phyloP scores from a whole-genome alignment of 2,329 filamentous ascomycete genomes.

The Pseudocercospora fuligena region DNA sequence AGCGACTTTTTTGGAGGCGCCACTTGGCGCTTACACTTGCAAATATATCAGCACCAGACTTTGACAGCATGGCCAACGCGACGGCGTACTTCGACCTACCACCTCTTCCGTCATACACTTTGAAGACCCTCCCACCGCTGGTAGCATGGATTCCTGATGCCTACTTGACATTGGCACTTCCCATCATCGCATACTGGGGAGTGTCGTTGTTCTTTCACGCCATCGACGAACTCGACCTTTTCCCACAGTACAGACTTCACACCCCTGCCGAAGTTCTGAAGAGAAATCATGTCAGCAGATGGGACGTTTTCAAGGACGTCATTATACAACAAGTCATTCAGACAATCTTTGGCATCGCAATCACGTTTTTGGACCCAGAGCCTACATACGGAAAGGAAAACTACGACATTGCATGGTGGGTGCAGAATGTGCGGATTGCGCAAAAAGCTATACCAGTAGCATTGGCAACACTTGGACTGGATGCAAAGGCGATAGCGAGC shows the following conservation, averaged over 20 bases:
- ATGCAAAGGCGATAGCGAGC: slow-evolving; percentile 75
- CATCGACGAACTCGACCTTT: slow-evolving; percentile 83
- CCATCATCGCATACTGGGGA: slow-evolving; percentile 85
- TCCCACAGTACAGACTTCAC: slow-evolving; percentile 89
- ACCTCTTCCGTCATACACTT: slow-evolving; percentile 80
- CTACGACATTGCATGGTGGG: slow-evolving; percentile 90
- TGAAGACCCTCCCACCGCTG: slow-evolving; percentile 71
- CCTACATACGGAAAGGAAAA: slow-evolving; percentile 78
- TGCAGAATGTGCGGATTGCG: slow-evolving; percentile 75
- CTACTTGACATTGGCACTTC: slow-evolving; percentile 74
- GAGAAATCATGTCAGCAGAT: slow-evolving; percentile 83
- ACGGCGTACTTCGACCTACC: slow-evolving; percentile 70
- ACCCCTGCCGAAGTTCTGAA: slow-evolving; percentile 89
- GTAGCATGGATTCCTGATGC: slow-evolving; percentile 81
- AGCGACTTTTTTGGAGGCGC: slow-evolving; percentile 14
- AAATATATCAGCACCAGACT: slow-evolving; percentile 8
- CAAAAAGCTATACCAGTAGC: slow-evolving; percentile 77
- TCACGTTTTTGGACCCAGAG: slow-evolving; percentile 73
- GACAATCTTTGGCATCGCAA: slow-evolving; percentile 68
- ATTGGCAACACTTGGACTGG: slow-evolving; percentile 74
- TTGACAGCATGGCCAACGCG: slow-evolving; percentile 38
- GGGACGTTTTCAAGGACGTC: slow-evolving; percentile 88
- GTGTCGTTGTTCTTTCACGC: slow-evolving; percentile 85
- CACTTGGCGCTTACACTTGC: slow-evolving; percentile 13
- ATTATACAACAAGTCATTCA: slow-evolving; percentile 91